Evolutionary conservation across 1,139 yeast genomes (phyloP), one percentile per base, ranked within the genome.

Genomic region (Keqinozyma sinolaborantium): DNA sequence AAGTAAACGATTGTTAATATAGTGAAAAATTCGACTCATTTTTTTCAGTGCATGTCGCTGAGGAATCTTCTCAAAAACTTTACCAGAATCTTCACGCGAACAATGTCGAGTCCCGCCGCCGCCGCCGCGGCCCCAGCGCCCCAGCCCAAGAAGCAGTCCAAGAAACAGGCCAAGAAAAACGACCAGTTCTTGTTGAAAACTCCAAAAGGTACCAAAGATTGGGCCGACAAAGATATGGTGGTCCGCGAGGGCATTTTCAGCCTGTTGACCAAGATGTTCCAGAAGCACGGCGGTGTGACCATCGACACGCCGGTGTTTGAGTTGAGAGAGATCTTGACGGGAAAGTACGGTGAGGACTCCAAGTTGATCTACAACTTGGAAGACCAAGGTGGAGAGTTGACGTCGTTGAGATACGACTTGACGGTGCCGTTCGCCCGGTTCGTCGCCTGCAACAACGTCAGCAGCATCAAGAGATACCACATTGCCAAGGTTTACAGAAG

Each of bases 291-390:
- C 41, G 98, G 95, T 59, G 95, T 88, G 24, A 90, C 98, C 30
- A 87, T 92, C 44, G 98, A 92, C 56, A 92, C 98, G 2, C 98
- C 98, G 8, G 98, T 92, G 5, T 92, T 92, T 52, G 98, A 92
- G 61, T 71, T 90, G 46, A 77, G 96, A 50, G 98, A 92, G 60
- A 92, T 92, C 48, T 73, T 92, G 41, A 81, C 97, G 16, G 98
- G 98, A 26, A 92, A 92, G 60, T 92, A 92, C 58, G 98, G 98
- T 56, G 98, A 92, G 63, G 98, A 92, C 56, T 88, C 97, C 26
- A 92, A 92, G 62, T 73, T 92, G 49, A 92, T 92, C 50, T 92
- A 92, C 61, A 90, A 92, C 58, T 74, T 92, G 52, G 95, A 92
- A 60, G 98, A 92, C 58, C 98, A 92, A 68, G 98, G 98, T 52